Conservation (phyloP, 176 grass and related monocot genomes). For the Dendrocalamus sinicus region DNA sequence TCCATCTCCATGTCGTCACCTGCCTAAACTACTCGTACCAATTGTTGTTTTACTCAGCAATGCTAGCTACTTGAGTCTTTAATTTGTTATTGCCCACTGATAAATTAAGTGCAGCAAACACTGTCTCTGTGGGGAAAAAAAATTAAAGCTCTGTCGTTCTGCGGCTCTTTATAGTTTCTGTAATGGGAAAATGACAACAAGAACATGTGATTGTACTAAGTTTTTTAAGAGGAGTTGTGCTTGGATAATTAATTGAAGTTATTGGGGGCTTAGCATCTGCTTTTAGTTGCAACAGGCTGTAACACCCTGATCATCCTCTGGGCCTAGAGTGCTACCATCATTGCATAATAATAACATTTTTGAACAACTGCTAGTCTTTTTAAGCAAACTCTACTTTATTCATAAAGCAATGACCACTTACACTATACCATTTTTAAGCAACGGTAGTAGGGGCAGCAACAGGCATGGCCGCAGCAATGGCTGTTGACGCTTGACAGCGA, state of each 20-base stretch:
- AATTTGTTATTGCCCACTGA: not conserved
- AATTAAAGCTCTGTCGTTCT: not conserved
- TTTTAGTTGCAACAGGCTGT: not conserved
- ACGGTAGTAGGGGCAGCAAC: too few species aligned
- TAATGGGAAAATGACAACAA: not conserved
- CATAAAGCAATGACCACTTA: too few species aligned
- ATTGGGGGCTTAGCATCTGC: not conserved
- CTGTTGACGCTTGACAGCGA: too few species aligned
- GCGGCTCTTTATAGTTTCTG: not conserved
- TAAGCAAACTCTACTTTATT: too few species aligned
- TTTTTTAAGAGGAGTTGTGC: not conserved
- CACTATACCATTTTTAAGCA: too few species aligned
- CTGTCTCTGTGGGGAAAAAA: not conserved
- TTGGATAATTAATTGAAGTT: not conserved
- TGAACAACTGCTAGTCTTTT: too few species aligned
- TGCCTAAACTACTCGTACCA: not conserved
- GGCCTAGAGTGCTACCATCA: too few species aligned
- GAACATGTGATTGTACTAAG: not conserved
- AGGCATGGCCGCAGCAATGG: too few species aligned
- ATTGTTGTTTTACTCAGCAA: not conserved
- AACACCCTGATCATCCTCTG: too few species aligned
- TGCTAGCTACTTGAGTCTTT: not conserved
- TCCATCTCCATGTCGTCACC: conserved; percentile 11
- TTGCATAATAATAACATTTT: too few species aligned
- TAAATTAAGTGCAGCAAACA: not conserved